Evolutionary conservation across 768 basidiomycete species (phyloP).

Genomic region (Porphyrellus cyaneotinctus): DNA sequence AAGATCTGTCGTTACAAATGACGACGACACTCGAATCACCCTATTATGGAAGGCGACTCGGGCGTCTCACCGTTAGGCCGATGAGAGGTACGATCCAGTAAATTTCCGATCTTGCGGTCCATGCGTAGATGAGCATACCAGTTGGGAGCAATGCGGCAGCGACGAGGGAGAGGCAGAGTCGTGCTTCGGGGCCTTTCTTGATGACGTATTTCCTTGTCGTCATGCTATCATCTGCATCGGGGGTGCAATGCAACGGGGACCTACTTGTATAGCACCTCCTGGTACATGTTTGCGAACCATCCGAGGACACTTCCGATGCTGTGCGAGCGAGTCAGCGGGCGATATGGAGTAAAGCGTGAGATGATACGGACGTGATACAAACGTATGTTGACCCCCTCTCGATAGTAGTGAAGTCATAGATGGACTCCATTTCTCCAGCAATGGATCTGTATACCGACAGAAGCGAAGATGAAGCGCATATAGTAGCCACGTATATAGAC

Average conservation of each 20-base stretch:
- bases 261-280: conserved; percentile 49
- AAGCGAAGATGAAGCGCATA: neutral
- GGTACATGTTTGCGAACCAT: conserved; percentile 42
- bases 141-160: conserved; percentile 51
- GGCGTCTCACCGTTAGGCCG: conserved; percentile 24
- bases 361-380: conserved; percentile 45
- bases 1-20: conserved; percentile 37
- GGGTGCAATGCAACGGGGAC: conserved; percentile 10
- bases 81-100: conserved; percentile 51
- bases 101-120: conserved; percentile 52
- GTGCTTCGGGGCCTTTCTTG: conserved; percentile 49
- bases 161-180: conserved; percentile 53
- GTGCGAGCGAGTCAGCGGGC: neutral
- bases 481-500: too few species aligned
- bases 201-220: conserved; percentile 27
- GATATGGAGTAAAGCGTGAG: too few species aligned
- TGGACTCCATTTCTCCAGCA: conserved; percentile 47
- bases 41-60: neutral
- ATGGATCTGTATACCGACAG: conserved; percentile 42
- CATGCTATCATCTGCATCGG: neutral
- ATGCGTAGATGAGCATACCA: conserved; percentile 72
- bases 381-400: conserved; percentile 58
- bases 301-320: conserved; percentile 58
- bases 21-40: neutral
- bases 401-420: conserved; percentile 59